Base-by-base conservation (phyloP, 2,329 filamentous ascomycete species). In the Sporothrix humicola region DNA sequence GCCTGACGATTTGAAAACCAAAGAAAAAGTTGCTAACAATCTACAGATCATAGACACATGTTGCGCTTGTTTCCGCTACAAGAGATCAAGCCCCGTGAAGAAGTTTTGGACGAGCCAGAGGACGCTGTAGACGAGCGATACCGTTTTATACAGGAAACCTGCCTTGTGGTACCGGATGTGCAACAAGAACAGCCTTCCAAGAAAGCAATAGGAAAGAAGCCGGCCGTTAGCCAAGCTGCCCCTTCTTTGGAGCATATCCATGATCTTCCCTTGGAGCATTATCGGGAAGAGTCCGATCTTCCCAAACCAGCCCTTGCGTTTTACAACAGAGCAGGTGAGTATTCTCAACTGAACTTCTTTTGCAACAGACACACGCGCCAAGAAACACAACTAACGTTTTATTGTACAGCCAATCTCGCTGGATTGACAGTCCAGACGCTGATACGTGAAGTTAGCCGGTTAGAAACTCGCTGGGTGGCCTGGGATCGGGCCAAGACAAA, bases 241-340 rank as follows among this genome's bases (percentile, higher is more conserved):
- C 13, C 17, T 3, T 13, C 42, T 15, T 10, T 42, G 17, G 31
- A 58, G 3, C 31, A 10, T 13, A 48, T 37, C 1, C n/a, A 23
- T n/a, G n/a, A 56, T 23, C 56, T 13, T n/a, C 66, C 70, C 1
- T 26, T 84, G 73, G 78, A 77, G 50, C 75, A 79, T 4, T 84
- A 82, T 75, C 81, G 82, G 17, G 81, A 73, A 5, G 78, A 81
- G n/a, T 80, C 82, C 4, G 84, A 87, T 9, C 79, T 87, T 44
- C 81, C 83, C 0, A 80, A 81, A 8, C 75, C 77, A 2, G 84
- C 84, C 0, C 84, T 79, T 59, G 76, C 77, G 0, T 83, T 87
- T 63, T 86, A 85, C 74, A 78, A 79, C 13, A 80, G 81, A 74
- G 83, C 83, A 54, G 85, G 85, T 77, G 65, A 61, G 74, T 7